phyloP scores from a whole-genome alignment of 164 flowering plant species.

The Liquidambar formosana region DNA sequence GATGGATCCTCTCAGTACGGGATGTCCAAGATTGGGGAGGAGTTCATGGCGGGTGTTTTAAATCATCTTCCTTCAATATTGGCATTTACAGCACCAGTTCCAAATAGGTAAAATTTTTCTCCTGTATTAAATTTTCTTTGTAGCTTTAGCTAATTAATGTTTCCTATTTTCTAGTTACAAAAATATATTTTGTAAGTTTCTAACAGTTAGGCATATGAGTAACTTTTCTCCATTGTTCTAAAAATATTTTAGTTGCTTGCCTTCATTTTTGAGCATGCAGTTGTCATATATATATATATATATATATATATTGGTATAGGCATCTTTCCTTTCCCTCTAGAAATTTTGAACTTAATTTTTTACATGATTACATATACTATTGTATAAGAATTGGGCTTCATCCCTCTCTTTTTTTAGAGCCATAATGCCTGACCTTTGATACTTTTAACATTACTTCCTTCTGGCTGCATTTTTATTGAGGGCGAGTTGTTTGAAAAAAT shows the following conservation, averaged over 20 bases:
- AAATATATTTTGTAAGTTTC: not conserved
- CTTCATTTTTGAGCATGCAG: not conserved
- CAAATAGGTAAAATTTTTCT: constrained; percentile 65
- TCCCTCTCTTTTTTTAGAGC: too few relatives aligned
- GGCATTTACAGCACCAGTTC: constrained; percentile 90
- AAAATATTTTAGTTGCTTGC: not conserved
- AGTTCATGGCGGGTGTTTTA: constrained; percentile 95
- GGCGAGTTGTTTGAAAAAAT: too few relatives aligned
- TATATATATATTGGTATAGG: too few relatives aligned
- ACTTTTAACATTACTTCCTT: too few relatives aligned
- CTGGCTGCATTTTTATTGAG: too few relatives aligned
- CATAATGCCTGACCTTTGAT: too few relatives aligned
- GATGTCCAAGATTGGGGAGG: constrained; percentile 75
- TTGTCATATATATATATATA: too few relatives aligned
- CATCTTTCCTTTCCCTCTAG: too few relatives aligned
- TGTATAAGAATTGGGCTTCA: too few relatives aligned
- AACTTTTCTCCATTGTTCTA: not conserved
- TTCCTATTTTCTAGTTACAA: not conserved
- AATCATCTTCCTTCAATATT: constrained; percentile 85
- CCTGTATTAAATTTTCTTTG: not conserved
- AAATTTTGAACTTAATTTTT: too few relatives aligned
- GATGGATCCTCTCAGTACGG: constrained; percentile 57
- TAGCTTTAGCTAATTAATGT: not conserved
- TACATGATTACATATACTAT: too few relatives aligned
- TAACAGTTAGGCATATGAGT: not conserved